These are phyloP conservation scores for Hymenoscyphus salicellus DNA, from an alignment of 2,329 filamentous ascomycete genomes.

Conservation along the genomic window DNA sequence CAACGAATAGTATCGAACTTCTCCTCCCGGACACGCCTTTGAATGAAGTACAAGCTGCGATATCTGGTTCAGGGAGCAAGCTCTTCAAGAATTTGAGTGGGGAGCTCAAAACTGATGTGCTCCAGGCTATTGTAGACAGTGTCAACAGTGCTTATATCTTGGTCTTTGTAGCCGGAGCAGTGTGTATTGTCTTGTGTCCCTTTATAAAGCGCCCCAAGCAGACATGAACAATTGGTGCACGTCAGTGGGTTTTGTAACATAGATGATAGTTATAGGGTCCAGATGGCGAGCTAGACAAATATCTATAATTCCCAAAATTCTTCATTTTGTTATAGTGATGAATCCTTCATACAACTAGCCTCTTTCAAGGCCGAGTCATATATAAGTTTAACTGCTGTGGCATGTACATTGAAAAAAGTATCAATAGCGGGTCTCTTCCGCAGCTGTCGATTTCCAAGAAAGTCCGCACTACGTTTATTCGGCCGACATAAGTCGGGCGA, in stretches of 20 bases:
- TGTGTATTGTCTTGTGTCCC: slow-evolving; percentile 4
- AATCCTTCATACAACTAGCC: no score
- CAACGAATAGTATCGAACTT: slow-evolving; percentile 32
- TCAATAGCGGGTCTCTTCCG: no score
- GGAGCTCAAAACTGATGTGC: slow-evolving; percentile 3
- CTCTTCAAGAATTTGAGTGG: slow-evolving; percentile 24
- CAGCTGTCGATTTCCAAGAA: no score
- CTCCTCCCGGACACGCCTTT: slow-evolving; percentile 31
- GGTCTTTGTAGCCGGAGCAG: neutral
- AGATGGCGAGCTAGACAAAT: no score
- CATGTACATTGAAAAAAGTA: no score
- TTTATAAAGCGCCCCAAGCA: slow-evolving; percentile 5
- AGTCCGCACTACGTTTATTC: no score
- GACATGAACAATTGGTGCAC: neutral
- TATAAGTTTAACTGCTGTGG: no score
- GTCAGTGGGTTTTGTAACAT: neutral
- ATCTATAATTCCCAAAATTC: no score
- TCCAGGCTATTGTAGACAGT: neutral
- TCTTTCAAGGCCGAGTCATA: no score
- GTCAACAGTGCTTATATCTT: slow-evolving; percentile 1
- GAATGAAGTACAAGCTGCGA: slow-evolving; percentile 33
- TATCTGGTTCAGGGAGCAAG: slow-evolving; percentile 26
- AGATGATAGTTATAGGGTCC: no score
- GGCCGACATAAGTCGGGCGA: no score
- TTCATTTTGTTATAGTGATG: no score